These are phyloP conservation scores for Lasiosphaeriaceae sp. DNA, from an alignment of 495 filamentous ascomycete genomes.

Conservation along the genomic window DNA sequence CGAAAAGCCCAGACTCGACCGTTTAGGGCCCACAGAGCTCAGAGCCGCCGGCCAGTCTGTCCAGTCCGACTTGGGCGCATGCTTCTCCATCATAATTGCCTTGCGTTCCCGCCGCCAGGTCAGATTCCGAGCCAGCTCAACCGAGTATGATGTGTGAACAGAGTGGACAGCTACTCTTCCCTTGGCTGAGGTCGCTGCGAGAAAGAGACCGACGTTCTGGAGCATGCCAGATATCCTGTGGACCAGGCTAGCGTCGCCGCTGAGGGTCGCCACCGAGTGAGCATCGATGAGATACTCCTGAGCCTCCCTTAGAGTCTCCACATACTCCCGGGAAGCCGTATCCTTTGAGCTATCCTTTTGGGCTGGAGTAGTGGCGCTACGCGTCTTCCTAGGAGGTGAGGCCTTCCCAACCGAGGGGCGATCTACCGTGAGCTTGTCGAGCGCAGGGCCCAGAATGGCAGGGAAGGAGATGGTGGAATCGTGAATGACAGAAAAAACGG, in stretches of 20 bases:
- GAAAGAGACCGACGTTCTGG: slow-evolving; percentile 58
- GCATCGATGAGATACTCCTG: slow-evolving; percentile 56
- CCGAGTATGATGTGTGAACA: slow-evolving; percentile 53
- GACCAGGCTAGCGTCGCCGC: slow-evolving; percentile 44
- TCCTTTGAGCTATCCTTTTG: slow-evolving; percentile 22
- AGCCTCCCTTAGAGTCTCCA: slow-evolving; percentile 57
- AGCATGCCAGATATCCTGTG: slow-evolving; percentile 57
- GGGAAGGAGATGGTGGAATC: slow-evolving; percentile 89
- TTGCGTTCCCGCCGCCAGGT: slow-evolving; percentile 57
- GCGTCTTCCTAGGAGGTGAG: slow-evolving; percentile 25
- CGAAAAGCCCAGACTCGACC: slow-evolving; percentile 34
- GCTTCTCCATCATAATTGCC: slow-evolving; percentile 42
- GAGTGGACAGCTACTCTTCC: slow-evolving; percentile 47
- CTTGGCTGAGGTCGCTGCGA: slow-evolving; percentile 57
- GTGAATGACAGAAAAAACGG: slow-evolving; percentile 81
- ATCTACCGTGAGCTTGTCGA: slow-evolving; percentile 18
- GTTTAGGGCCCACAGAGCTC: slow-evolving; percentile 19
- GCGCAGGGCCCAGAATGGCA: slow-evolving; percentile 43
- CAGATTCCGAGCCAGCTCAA: slow-evolving; percentile 61
- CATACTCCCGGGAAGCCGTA: slow-evolving; percentile 41
- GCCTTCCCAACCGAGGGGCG: slow-evolving; percentile 20
- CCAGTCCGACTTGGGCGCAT: slow-evolving; percentile 22
- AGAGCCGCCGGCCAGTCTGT: slow-evolving; percentile 25
- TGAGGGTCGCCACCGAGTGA: slow-evolving; percentile 48
- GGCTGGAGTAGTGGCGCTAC: slow-evolving; percentile 7